Evolutionary conservation across 805 yeast species (phyloP).

Genomic region (Schizosaccharomyces octosporus): DNA sequence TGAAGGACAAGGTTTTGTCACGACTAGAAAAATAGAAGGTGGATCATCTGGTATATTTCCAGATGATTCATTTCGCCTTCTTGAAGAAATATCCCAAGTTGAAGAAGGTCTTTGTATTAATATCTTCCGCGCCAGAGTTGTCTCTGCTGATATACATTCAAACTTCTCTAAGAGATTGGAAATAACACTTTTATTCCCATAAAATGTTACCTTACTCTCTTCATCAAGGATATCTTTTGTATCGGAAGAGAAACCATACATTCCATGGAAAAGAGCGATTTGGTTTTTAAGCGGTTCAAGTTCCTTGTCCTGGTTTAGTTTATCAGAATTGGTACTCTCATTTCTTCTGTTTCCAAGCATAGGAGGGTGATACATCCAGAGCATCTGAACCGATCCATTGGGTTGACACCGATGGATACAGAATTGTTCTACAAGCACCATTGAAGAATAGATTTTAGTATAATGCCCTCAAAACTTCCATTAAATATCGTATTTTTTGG

Average conservation of each 20-base stretch:
- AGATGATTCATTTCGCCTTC: too few relatives aligned
- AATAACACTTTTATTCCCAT: neutral
- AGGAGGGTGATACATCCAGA: neutral
- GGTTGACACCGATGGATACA: neutral
- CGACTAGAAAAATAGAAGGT: neutral
- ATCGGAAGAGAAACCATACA: neutral
- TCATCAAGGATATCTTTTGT: neutral
- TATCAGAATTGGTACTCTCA: neutral
- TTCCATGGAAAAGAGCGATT: neutral
- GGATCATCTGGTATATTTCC: too few relatives aligned
- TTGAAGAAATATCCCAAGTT: neutral
- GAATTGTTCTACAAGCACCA: neutral
- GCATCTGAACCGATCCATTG: neutral
- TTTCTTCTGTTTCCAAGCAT: neutral
- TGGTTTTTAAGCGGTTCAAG: neutral
- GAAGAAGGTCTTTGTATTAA: neutral
- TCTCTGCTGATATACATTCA: neutral
- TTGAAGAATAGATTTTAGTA: neutral
- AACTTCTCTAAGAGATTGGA: neutral
- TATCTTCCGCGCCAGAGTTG: neutral
- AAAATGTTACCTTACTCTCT: neutral
- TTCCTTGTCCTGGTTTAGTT: neutral
- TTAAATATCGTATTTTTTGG: constrained; percentile 42
- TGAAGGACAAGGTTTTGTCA: neutral
- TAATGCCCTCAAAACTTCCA: neutral